Evolutionary conservation across 345 rosid genomes (phyloP).

Genomic region (Anastatica hierochuntica): DNA sequence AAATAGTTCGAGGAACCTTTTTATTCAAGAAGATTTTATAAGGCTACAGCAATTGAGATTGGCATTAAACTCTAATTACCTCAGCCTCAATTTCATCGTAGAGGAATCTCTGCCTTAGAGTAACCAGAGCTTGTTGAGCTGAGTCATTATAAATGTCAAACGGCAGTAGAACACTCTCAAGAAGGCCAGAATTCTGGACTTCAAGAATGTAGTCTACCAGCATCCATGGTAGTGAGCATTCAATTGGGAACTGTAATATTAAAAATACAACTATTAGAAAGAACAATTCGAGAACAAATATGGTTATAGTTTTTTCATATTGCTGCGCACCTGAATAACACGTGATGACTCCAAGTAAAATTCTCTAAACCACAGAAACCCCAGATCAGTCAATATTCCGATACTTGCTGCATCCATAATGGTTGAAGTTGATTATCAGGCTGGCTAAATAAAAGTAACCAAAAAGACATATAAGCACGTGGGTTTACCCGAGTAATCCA

Average conservation of each 20-base stretch:
- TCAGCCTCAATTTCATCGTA: constrained; percentile 99
- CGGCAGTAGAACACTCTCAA: constrained; percentile 87
- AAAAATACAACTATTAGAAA: constrained; percentile 3
- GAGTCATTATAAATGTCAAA: constrained; percentile 98
- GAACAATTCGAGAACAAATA: not conserved
- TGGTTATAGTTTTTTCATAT: not conserved
- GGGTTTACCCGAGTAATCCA: constrained; percentile 80
- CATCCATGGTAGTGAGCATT: constrained; percentile 99
- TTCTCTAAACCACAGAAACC: constrained; percentile 98
- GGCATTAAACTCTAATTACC: constrained; percentile 34
- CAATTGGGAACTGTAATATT: constrained; percentile 72
- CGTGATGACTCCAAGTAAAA: constrained; percentile 99
- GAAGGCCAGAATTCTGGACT: constrained; percentile 66
- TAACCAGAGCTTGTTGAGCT: constrained; percentile 91
- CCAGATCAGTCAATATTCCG: constrained; percentile 80
- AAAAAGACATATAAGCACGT: not conserved
- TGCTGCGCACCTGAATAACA: constrained; percentile 74
- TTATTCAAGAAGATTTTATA: not conserved
- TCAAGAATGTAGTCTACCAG: constrained; percentile 83
- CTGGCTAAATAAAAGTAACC: not conserved
- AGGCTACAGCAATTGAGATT: constrained; percentile 5
- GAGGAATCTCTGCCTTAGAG: constrained; percentile 83
- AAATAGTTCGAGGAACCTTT: not conserved
- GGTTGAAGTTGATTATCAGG: not conserved
- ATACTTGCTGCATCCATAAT: constrained; percentile 62